Conservation (phyloP, 176 grass and related monocot genomes). For the Oryza glaberrima region DNA sequence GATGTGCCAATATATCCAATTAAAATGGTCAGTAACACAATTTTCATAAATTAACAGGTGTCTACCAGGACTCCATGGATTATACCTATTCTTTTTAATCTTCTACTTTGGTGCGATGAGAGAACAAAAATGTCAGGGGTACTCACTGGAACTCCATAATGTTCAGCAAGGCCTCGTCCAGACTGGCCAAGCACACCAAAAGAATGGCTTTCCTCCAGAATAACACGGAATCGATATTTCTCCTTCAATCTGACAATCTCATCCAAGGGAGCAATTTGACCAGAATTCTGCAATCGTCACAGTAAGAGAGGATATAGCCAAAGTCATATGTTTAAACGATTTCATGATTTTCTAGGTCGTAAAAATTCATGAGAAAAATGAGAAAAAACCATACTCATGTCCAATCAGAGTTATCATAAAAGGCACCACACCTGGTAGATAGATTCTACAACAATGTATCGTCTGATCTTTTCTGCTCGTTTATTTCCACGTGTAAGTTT, state of each 20-base stretch:
- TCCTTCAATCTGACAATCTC: constrained; percentile 95
- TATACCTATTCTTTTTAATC: constrained; percentile 7
- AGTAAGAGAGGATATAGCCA: constrained; percentile 34
- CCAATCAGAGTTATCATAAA: constrained; percentile 27
- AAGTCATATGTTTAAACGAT: constrained; percentile 16
- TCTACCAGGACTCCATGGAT: constrained; percentile 16
- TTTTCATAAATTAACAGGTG: constrained; percentile 13
- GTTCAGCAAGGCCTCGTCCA: constrained; percentile 90
- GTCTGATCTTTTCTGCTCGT: constrained; percentile 74
- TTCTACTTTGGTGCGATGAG: not conserved
- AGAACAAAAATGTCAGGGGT: not conserved
- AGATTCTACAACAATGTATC: constrained; percentile 97
- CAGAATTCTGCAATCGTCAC: constrained; percentile 72
- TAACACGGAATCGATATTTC: constrained; percentile 89
- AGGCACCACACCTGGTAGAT: constrained; percentile 79
- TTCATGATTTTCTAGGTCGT: constrained; percentile 28
- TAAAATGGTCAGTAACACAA: constrained; percentile 6
- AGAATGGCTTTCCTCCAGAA: constrained; percentile 93
- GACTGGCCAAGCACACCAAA: constrained; percentile 94
- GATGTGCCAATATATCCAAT: constrained; percentile 11
- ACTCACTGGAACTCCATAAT: constrained; percentile 85
- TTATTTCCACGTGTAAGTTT: constrained; percentile 82
- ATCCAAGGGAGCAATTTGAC: constrained; percentile 83
- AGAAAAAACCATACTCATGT: constrained; percentile 9
- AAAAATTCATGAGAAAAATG: constrained; percentile 28